phyloP scores from a whole-genome alignment of 2,329 filamentous ascomycete genomes.

The Aspergillus candidus region DNA sequence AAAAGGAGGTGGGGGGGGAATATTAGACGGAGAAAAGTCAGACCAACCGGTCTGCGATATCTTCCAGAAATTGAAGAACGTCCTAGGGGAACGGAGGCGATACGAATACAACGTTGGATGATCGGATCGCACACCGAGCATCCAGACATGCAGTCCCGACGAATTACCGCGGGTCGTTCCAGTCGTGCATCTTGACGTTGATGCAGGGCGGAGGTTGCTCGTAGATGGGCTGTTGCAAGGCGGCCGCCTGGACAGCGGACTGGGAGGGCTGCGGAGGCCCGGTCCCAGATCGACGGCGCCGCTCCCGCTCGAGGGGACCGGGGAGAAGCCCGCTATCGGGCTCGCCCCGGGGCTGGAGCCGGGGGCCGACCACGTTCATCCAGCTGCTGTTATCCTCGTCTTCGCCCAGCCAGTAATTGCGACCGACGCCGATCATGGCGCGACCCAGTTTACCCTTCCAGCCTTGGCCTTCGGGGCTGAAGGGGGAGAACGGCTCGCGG shows the following conservation, averaged over 20 bases:
- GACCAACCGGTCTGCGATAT: too few relatives aligned
- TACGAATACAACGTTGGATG: too few relatives aligned
- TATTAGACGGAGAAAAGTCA: too few relatives aligned
- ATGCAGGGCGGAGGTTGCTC: conserved; percentile 21
- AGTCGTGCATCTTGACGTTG: conserved; percentile 36
- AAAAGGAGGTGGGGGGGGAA: too few relatives aligned
- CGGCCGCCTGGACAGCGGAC: conserved; percentile 29
- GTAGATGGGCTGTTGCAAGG: conserved; percentile 29
- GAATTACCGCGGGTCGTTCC: conserved; percentile 27
- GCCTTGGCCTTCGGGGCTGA: conserved; percentile 68
- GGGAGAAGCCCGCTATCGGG: conserved; percentile 32
- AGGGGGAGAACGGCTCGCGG: conserved; percentile 64
- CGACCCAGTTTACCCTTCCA: conserved; percentile 76
- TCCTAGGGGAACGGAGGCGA: too few relatives aligned
- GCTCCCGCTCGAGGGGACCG: conserved; percentile 49
- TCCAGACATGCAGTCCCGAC: neutral
- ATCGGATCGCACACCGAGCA: neutral
- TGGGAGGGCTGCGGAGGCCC: conserved; percentile 45
- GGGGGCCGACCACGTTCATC: conserved; percentile 57
- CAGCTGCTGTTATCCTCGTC: conserved; percentile 57
- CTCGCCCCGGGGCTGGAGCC: conserved; percentile 49
- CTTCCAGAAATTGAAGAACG: too few relatives aligned
- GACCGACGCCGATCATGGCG: conserved; percentile 66
- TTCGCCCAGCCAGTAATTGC: conserved; percentile 72
- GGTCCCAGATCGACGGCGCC: conserved; percentile 57